Evolutionary conservation across 441 rosid genomes (phyloP), one percentile per base, ranked within the genome.

Genomic region (Arabidopsis lyrata): DNA sequence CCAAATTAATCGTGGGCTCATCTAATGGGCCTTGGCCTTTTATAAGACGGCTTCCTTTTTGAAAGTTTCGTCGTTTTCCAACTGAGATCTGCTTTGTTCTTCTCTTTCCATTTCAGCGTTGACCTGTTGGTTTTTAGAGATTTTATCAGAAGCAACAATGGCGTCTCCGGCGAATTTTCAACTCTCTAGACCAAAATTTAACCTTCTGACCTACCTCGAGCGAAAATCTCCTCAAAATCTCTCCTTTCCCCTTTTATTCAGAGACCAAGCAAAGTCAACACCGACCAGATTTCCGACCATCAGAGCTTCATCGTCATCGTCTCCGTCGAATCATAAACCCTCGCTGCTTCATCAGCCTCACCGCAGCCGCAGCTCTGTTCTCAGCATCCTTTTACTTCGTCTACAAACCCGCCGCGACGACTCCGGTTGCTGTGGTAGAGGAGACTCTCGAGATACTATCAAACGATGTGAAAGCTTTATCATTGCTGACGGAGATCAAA

Each of bases 341-440:
- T 83, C 79, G 5, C 64, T 78, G 0, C 34, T 82, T 81, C 84
- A 66, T 90, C 80, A 53, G 87, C 34, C 39, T 90, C 29, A 68
- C 73, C 1, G 81, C 88, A 7, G 84, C 97, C 5, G 90, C 88
- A 15, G 89, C 89, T 0, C 45, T 92, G 8, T 74, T 90, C 80
- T 78, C 88, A 74, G 49, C 79, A 13, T 84, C 86, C 13, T 73
- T 79, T 70, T 82, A 77, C 47, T 75, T 77, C 42, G 6, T 0
- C 57, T 53, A 5, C 38, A 83, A 66, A 59, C 88, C 83, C 1
- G 78, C 90, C 2, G 56, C 82, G 32, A 90, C 88, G 35, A 44
- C 83, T 32, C 82, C 90, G 6, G 80, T 4, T 18, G 8, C 54
- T 49, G 29, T 49, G 29, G 11, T 84, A 36, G 91, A 88, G 77